These are phyloP conservation scores for Punctularia strigosozonata DNA, from an alignment of 768 basidiomycete genomes.

Conservation along the genomic window DNA sequence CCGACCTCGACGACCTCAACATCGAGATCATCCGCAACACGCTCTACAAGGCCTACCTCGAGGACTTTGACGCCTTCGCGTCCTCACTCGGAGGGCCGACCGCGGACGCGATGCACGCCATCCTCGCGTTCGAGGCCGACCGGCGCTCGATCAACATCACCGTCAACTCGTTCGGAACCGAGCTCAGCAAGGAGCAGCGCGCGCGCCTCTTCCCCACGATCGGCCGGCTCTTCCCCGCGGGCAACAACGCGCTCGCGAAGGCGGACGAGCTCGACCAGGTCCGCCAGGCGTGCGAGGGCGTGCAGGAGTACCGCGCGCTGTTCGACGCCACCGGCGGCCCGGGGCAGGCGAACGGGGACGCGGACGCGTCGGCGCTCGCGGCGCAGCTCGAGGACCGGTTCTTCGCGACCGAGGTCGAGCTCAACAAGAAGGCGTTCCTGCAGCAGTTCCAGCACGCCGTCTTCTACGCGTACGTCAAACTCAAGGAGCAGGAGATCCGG, in stretches of 20 bases:
- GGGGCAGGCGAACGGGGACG: constrained; percentile 15
- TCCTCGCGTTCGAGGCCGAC: constrained; percentile 95
- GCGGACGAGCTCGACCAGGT: constrained; percentile 96
- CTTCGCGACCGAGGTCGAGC: constrained; percentile 84
- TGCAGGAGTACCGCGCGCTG: constrained; percentile 86
- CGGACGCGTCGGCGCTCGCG: constrained; percentile 37
- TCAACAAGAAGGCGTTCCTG: constrained; percentile 91
- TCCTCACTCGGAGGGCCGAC: constrained; percentile 75
- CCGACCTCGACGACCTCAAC: constrained; percentile 96
- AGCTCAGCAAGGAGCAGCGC: constrained; percentile 89
- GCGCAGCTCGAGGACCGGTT: constrained; percentile 85
- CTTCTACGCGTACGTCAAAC: constrained; percentile 85
- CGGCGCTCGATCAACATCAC: constrained; percentile 96
- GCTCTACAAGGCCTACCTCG: constrained; percentile 96
- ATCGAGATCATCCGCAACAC: constrained; percentile 99
- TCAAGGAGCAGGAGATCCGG: constrained; percentile 86
- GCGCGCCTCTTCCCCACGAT: constrained; percentile 91
- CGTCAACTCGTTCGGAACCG: constrained; percentile 96
- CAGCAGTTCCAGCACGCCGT: constrained; percentile 95
- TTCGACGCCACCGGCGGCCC: constrained; percentile 48
- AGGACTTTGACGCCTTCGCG: constrained; percentile 88
- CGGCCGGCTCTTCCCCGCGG: constrained; percentile 88
- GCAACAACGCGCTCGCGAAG: constrained; percentile 86
- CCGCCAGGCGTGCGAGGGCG: constrained; percentile 72
- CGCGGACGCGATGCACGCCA: constrained; percentile 81